Conservation (phyloP, 768 basidiomycete species). For the Amanita phalloides region DNA sequence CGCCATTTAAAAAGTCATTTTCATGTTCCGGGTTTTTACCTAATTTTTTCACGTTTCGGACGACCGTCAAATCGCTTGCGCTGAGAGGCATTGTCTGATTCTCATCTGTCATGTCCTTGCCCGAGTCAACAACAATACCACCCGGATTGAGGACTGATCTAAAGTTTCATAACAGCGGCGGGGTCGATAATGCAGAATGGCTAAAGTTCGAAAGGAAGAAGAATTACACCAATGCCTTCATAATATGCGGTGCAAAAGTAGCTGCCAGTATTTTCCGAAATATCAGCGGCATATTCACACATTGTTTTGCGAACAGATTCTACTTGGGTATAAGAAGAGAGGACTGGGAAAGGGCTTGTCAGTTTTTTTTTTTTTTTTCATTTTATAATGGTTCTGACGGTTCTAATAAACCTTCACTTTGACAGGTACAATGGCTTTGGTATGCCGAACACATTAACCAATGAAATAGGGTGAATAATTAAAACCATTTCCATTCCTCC, state of each 20-base stretch:
- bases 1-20: no score
- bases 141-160: constrained; percentile 32
- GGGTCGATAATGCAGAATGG: constrained; percentile 25
- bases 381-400: constrained; percentile 1
- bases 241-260: constrained; percentile 43
- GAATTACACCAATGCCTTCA: constrained; percentile 65
- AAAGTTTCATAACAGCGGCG: constrained; percentile 10
- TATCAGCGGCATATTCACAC: constrained; percentile 1
- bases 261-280: constrained; percentile 1
- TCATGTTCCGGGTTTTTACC: no score
- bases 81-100: no score
- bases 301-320: constrained; percentile 28
- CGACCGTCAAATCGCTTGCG: no score
- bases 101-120: neutral
- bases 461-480: neutral
- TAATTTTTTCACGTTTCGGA: no score
- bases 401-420: constrained; percentile 23
- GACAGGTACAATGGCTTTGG: constrained; percentile 76
- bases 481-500: neutral
- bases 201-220: constrained; percentile 25
- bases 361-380: constrained; percentile 10
- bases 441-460: constrained; percentile 8
- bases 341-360: constrained; percentile 62
- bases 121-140: constrained; percentile 17
- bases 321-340: constrained; percentile 73